Percentiles rank a stretch among this genome's conserved stretches.
Evolutionary conservation across 148 eudicot genomes (phyloP).

Genomic region (Limonium bicolor): DNA sequence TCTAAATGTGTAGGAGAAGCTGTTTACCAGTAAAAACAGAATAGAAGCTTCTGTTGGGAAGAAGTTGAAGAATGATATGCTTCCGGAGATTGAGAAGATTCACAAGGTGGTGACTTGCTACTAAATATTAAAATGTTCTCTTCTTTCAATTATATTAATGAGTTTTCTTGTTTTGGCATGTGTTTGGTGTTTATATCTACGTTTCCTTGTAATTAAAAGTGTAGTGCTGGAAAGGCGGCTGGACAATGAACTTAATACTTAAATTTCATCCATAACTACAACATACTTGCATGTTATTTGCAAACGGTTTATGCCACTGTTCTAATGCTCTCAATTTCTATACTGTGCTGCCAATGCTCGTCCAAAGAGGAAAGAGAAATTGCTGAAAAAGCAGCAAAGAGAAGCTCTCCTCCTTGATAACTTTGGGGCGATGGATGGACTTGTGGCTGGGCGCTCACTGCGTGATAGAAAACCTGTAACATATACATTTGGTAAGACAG

Average conservation of each 20-base stretch:
- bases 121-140: neutral
- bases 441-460: conserved; percentile 79
- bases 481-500: conserved; percentile 86
- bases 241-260: too few relatives aligned
- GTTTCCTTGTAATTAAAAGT: too few relatives aligned
- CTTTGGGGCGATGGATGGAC: conserved; percentile 52
- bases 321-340: too few relatives aligned
- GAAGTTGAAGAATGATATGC: conserved; percentile 80
- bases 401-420: conserved; percentile 84
- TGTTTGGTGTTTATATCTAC: too few relatives aligned
- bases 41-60: conserved; percentile 86
- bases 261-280: neutral
- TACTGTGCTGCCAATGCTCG: too few relatives aligned
- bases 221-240: too few relatives aligned
- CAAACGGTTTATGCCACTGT: neutral
- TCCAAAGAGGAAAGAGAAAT: conserved; percentile 70
- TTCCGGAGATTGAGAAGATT: conserved; percentile 89
- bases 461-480: conserved; percentile 93
- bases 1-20: conserved; percentile 55
- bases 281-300: neutral
- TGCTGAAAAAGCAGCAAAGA: conserved; percentile 83
- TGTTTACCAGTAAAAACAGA: conserved; percentile 66
- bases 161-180: neutral
- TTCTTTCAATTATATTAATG: neutral
- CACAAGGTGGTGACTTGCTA: conserved; percentile 43